Evolutionary conservation across 73 alveolate genomes (phyloP).

Genomic region (Tetrahymena borealis): DNA sequence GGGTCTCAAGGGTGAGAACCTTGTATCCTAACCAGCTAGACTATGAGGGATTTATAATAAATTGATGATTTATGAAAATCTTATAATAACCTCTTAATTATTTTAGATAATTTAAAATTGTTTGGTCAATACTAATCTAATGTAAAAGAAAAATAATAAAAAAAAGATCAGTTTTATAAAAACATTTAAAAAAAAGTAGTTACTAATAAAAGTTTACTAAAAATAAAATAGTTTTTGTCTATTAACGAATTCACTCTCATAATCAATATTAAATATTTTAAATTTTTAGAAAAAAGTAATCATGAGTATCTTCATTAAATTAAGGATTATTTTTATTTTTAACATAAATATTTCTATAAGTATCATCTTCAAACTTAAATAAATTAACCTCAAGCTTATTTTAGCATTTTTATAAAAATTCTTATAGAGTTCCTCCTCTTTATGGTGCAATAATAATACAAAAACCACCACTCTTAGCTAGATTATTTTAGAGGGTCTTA

Average conservation of each 20-base stretch:
- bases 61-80: too few relatives aligned
- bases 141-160: too few relatives aligned
- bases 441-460: not conserved
- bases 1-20: constrained; percentile 7
- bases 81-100: too few relatives aligned
- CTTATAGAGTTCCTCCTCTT: not conserved
- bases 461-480: not conserved
- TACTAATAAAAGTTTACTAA: not conserved
- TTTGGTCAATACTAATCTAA: too few relatives aligned
- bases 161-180: too few relatives aligned
- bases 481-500: not conserved
- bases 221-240: not conserved
- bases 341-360: not conserved
- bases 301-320: not conserved
- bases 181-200: too few relatives aligned
- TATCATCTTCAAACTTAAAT: not conserved
- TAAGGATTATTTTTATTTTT: not conserved
- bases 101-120: too few relatives aligned
- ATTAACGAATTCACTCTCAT: too few relatives aligned
- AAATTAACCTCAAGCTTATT: not conserved
- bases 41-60: not conserved
- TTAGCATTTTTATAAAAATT: not conserved
- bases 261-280: not conserved
- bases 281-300: not conserved
- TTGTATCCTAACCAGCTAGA: constrained; percentile 3